phyloP scores from a whole-genome alignment of 1,284 basidiomycete genomes.

The Ustilago loliicola region DNA sequence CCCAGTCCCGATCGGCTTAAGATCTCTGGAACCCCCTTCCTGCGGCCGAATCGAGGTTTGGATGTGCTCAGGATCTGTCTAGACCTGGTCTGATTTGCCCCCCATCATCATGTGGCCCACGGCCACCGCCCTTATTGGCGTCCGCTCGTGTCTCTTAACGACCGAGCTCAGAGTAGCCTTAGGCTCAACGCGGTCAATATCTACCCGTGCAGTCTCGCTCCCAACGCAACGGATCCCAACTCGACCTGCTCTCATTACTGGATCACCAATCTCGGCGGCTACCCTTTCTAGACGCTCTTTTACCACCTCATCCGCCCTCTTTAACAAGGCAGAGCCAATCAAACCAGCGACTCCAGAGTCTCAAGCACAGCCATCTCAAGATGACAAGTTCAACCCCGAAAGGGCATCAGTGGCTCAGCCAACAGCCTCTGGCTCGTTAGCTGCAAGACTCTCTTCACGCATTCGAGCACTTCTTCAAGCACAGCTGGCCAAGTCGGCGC shows the following conservation, averaged over 20 bases:
- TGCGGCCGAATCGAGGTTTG: background rate
- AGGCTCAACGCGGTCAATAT: slow-evolving; percentile 24
- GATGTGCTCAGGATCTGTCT: slow-evolving; percentile 1
- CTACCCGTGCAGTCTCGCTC: background rate
- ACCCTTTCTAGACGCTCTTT: slow-evolving; percentile 9
- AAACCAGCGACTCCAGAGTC: slow-evolving; percentile 5
- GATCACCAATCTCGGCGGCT: background rate
- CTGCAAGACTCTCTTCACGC: slow-evolving; percentile 23
- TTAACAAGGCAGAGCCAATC: slow-evolving; percentile 19
- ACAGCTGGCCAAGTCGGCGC: slow-evolving; percentile 46
- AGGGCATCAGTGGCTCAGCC: background rate
- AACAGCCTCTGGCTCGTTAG: slow-evolving; percentile 18
- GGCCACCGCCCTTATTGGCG: slow-evolving; percentile 37
- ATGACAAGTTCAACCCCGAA: slow-evolving; percentile 2
- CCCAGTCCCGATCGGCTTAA: slow-evolving; percentile 4
- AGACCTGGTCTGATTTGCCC: background rate
- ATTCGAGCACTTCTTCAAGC: slow-evolving; percentile 31
- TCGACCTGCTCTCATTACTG: background rate
- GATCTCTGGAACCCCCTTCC: background rate
- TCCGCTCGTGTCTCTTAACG: slow-evolving; percentile 32
- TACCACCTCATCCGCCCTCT: slow-evolving; percentile 1
- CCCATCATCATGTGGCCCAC: slow-evolving; percentile 34
- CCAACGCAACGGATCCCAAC: background rate
- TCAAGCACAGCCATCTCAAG: slow-evolving; percentile 4
- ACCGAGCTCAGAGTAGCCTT: slow-evolving; percentile 15